Evolutionary conservation across 2,329 filamentous ascomycete species (phyloP), one percentile per base, ranked within the genome.

Genomic region (Chalara sp.): DNA sequence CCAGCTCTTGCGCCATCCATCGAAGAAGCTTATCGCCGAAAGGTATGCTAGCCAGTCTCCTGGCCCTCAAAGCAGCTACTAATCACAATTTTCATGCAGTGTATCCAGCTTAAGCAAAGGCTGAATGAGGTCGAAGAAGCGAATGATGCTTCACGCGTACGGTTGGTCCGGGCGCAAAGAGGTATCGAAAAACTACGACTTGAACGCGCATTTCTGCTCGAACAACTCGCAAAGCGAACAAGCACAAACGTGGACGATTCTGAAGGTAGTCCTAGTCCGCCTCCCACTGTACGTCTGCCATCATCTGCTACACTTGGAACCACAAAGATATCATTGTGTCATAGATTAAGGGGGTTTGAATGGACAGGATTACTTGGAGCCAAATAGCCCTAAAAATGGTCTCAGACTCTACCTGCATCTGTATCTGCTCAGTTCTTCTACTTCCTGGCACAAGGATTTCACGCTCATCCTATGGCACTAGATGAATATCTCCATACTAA

Each of bases 101-200:
- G 92, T 69, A 89, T 96, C 66, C 87, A 95, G 62, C 80, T 99
- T 28, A 95, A 95, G 72, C 87, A 89, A 62, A 87, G 93, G 54
- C 88, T 93, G 57, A 87, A 84, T 67, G 91, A 96, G 67, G 89
- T 97, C 61, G 91, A 97, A 67, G 84, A 89, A 53, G 86, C 89
- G 64, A 96, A 96, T 68, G 90, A 96, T 62, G 80, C 87, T 51
- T 86, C 89, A 44, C 82, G 89, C 49, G 74, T 89, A 48, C 86
- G 89, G 47, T 86, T 96, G 56, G 76, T 80, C 40, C 86, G 91
- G 45, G 81, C 95, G 55, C 84, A 87, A 68, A 84, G 91, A 57
- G 87, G 89, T 63, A 86, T 96, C 59, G 86, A 95, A 68, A 96
- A 97, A 72, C 82, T 95, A 76, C 85, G 93, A 46, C 79, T 97